A percentile compares a stretch with the other conserved stretches of the same genome.
These are phyloP conservation scores for Fusarium sp. DNA, from an alignment of 2,329 filamentous ascomycete species.

Conservation along the genomic window DNA sequence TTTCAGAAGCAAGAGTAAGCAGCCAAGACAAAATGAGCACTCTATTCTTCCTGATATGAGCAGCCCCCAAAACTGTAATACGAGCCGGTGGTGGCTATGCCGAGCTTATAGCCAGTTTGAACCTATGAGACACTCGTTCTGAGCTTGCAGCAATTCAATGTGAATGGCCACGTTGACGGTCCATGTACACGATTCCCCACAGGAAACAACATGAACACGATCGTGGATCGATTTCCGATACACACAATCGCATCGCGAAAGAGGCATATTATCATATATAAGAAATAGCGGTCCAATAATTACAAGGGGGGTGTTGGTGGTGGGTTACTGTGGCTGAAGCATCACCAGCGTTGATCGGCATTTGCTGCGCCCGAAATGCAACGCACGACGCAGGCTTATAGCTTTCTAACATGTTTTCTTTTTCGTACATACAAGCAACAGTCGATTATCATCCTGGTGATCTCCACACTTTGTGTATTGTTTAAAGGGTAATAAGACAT, in stretches of 20 bases:
- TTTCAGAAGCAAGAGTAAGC: conserved; percentile 14
- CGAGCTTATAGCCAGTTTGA: conserved; percentile 12
- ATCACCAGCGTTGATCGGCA: conserved; percentile 26
- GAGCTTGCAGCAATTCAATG: neutral
- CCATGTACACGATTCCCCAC: conserved; percentile 1
- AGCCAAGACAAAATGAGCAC: conserved; percentile 2
- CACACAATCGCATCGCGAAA: neutral
- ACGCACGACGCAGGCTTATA: conserved; percentile 22
- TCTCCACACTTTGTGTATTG: neutral
- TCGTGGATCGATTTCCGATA: neutral
- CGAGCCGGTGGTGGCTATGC: conserved; percentile 41
- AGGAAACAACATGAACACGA: neutral
- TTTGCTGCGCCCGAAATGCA: conserved; percentile 28
- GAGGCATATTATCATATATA: neutral
- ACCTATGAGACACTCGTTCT: conserved; percentile 14
- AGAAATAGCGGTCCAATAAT: neutral
- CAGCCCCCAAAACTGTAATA: conserved; percentile 31
- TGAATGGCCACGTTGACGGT: neutral
- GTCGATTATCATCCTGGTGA: neutral
- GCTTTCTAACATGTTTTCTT: neutral
- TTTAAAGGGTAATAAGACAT: neutral
- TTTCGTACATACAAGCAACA: neutral
- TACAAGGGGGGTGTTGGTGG: neutral
- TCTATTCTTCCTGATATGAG: conserved; percentile 4
- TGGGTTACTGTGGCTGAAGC: conserved; percentile 25